Evolutionary conservation across 208 protist genomes (phyloP).

Genomic region (Crithidia thermophila): DNA sequence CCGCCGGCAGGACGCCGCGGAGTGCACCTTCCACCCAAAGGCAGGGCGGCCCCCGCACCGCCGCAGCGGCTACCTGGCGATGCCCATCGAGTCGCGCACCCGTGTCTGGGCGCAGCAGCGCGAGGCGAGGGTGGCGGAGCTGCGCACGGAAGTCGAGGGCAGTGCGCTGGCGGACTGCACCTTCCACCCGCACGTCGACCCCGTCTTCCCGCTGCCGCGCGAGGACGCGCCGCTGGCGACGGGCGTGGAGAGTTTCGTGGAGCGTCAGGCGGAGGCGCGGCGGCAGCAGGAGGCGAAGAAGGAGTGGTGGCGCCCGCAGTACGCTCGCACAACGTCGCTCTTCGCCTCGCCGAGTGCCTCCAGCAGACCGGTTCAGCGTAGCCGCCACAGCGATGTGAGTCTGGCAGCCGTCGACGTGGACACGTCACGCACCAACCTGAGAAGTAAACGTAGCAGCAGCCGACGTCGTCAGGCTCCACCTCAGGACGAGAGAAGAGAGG

Average conservation of each 20-base stretch:
- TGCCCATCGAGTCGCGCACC: conserved; percentile 52
- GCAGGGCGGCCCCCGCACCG: conserved; percentile 55
- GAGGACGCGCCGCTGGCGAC: conserved; percentile 18
- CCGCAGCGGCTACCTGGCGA: conserved; percentile 31
- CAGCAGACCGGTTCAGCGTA: not conserved
- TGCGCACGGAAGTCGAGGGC: conserved; percentile 44
- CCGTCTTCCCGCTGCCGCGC: conserved; percentile 51
- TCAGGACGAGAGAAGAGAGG: not conserved
- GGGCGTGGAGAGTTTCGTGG: conserved; percentile 56
- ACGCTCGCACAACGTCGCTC: conserved; percentile 11
- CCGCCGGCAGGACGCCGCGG: conserved; percentile 36
- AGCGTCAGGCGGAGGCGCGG: conserved; percentile 61
- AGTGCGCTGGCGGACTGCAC: conserved; percentile 48
- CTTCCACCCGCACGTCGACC: conserved; percentile 63
- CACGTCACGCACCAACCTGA: not conserved
- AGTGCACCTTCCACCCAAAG: conserved; percentile 72
- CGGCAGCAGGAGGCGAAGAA: conserved; percentile 51
- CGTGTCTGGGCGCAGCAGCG: conserved; percentile 60
- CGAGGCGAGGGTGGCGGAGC: conserved; percentile 38
- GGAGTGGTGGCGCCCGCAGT: conserved; percentile 59
- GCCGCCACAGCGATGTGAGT: not conserved
- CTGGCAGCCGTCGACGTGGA: not conserved
- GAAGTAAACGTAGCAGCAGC: not conserved
- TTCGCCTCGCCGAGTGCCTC: not conserved
- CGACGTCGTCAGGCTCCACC: not conserved